Conservation (phyloP, 2,329 filamentous ascomycete species). For the Parastagonospora avenae region DNA sequence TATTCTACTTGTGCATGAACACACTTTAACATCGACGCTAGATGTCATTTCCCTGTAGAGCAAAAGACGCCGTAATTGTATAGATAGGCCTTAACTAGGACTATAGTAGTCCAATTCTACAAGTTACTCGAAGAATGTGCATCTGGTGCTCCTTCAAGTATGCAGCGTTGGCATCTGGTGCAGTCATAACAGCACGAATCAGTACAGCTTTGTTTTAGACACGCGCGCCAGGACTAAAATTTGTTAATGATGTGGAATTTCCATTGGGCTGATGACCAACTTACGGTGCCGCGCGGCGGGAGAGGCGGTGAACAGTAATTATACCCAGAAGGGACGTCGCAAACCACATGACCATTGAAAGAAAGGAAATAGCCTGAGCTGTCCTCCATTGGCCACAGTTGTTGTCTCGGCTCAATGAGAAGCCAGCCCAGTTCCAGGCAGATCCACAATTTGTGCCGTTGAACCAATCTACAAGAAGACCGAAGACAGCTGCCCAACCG, state of each 20-base stretch:
- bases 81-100: too few species aligned
- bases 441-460: conserved; percentile 30
- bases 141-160: neutral
- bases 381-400: conserved; percentile 74
- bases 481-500: conserved; percentile 64
- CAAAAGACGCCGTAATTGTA: too few species aligned
- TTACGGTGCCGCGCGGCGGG: neutral
- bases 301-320: conserved; percentile 24
- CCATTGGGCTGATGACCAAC: neutral
- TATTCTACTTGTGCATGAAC: too few species aligned
- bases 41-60: too few species aligned
- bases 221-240: neutral
- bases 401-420: conserved; percentile 49
- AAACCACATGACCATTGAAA: conserved; percentile 74
- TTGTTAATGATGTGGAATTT: neutral
- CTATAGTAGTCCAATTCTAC: too few species aligned
- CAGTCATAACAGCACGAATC: neutral
- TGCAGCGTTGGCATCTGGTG: neutral
- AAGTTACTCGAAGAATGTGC: too few species aligned
- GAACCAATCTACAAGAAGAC: conserved; percentile 48
- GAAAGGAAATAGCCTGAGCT: conserved; percentile 72
- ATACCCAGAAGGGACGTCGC: conserved; percentile 52
- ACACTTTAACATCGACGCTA: too few species aligned
- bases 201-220: neutral
- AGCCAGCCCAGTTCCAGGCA: conserved; percentile 59